Conservation (phyloP, 495 filamentous ascomycete species). For the Platismatia glauca region DNA sequence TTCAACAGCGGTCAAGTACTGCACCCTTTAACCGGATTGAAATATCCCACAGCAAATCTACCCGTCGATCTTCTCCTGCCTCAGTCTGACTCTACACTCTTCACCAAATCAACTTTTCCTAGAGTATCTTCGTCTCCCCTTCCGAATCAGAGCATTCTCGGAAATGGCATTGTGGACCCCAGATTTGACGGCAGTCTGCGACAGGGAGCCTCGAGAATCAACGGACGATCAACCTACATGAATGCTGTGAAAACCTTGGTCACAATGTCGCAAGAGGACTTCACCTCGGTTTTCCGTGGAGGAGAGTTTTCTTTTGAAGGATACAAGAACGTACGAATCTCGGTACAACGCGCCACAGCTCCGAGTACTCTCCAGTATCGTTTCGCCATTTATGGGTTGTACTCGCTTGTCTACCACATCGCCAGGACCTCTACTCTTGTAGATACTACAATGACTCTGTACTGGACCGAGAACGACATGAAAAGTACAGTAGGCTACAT, state of each 20-base stretch:
- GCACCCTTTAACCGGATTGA: not conserved
- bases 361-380: not conserved
- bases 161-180: not conserved
- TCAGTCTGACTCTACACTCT: not conserved
- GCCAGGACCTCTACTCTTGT: not conserved
- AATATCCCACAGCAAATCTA: not conserved
- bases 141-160: not conserved
- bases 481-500: not conserved
- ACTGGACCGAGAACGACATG: not conserved
- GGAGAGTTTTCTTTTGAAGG: not conserved
- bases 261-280: not conserved
- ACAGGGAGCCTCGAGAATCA: not conserved
- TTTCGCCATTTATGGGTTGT: not conserved
- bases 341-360: not conserved
- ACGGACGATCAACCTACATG: not conserved
- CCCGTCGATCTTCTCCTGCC: not conserved
- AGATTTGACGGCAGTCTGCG: not conserved
- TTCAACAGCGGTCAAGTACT: not conserved
- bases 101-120: not conserved
- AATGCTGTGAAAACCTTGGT: not conserved
- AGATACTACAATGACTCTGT: not conserved
- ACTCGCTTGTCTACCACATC: not conserved
- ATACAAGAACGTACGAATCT: not conserved
- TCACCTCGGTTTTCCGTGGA: not conserved
- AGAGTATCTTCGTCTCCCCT: not conserved